Conservation (phyloP, 2,329 filamentous ascomycete genomes). For the Paraphoma sp. region DNA sequence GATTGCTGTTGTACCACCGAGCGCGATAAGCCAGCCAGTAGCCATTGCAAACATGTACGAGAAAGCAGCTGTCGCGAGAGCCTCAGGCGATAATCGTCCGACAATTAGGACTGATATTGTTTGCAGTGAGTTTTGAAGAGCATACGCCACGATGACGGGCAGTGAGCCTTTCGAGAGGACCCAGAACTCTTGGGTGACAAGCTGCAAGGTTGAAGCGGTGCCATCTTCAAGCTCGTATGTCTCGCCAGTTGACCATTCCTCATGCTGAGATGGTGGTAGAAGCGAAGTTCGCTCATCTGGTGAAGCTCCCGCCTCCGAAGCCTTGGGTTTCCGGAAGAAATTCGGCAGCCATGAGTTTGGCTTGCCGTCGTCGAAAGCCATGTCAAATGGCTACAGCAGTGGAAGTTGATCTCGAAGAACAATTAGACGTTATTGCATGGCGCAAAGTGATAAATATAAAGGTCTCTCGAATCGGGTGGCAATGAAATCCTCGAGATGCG, state of each 20-base stretch:
- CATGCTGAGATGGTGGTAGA: constrained; percentile 48
- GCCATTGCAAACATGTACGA: constrained; percentile 95
- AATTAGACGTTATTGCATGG: neutral
- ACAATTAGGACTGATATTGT: constrained; percentile 83
- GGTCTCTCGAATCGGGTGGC: constrained; percentile 1
- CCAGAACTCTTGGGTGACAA: constrained; percentile 66
- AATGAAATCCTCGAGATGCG: constrained; percentile 1
- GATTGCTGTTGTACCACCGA: constrained; percentile 84
- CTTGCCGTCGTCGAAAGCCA: constrained; percentile 28
- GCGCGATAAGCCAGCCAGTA: constrained; percentile 83
- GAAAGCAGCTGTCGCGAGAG: constrained; percentile 82
- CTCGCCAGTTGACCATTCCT: constrained; percentile 46
- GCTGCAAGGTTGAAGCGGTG: constrained; percentile 40
- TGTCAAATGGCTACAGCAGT: constrained; percentile 7
- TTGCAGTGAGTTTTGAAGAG: constrained; percentile 84
- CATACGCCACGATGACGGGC: constrained; percentile 84
- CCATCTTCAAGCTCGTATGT: constrained; percentile 48
- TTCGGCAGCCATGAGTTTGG: constrained; percentile 38
- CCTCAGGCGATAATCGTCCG: constrained; percentile 78
- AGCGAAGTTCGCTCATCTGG: constrained; percentile 54
- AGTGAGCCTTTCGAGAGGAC: constrained; percentile 72
- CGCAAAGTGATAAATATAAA: neutral
- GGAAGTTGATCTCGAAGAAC: neutral
- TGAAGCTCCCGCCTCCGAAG: constrained; percentile 19
- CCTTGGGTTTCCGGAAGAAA: constrained; percentile 30